Base-by-base conservation (phyloP, 2,329 filamentous ascomycete species). In the Didymella segeticola region DNA sequence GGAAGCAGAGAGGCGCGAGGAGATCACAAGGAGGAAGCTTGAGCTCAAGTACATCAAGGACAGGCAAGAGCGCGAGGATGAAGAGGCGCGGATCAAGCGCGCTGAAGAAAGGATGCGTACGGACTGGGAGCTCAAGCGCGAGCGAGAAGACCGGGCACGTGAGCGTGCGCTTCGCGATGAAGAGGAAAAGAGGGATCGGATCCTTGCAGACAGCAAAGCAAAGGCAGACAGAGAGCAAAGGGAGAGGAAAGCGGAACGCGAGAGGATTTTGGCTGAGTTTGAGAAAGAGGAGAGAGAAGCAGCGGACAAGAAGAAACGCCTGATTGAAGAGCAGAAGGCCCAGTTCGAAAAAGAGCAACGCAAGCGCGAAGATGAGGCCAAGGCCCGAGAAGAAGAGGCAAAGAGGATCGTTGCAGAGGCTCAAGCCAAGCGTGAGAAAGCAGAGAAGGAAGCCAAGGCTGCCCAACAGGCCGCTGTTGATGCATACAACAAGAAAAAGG, bases 201-300 rank as follows among this genome's bases (percentile, higher is more conserved):
- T 76, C 43, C 43, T 75, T 17, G 60, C 58, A 15, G 72, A 73
- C 58, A 70, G 74, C 57, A 75, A 72, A 54, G 68, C 73, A 23
- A 75, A 75, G 48, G 67, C 76, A 42, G 75, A 75, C 47, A 71
- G 72, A 49, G 73, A 72, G 38, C 72, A 75, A 51, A 64, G 56
- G n/a, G 66, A 72, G 51, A 70, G 70, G 52, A 70, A 75, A 30
- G 62, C 60, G 22, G 58, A 63, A 38, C 48, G 53, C 14, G 56
- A 59, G 5, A 49, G 45, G 26, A 56, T 56, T n/a, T 31, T 58
- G 15, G 43, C 47, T 17, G 53, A 58, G 17, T 34, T 49, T 14
- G 57, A 57, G n/a, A 49, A 45, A 25, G 58, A 58, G 30, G 38
- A 63, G 20, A 9, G 58, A 2, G 60, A 63, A 29, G 56, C 56